phyloP scores from a whole-genome alignment of 495 filamentous ascomycete species.

The Penicillium goetzii region DNA sequence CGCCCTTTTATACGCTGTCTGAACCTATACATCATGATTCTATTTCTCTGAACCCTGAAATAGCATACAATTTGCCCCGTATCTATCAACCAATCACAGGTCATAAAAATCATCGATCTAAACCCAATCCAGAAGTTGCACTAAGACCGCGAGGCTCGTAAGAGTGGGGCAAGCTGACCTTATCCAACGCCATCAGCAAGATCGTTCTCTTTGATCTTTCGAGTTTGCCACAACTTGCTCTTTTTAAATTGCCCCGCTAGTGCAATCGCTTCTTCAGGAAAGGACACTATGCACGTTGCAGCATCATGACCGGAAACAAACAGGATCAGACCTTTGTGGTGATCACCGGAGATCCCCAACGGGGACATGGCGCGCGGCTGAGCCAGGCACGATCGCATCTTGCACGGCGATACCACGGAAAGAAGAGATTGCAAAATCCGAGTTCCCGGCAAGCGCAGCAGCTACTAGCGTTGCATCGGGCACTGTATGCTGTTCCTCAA shows the following conservation, averaged over 20 bases:
- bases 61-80: neutral
- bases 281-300: neutral
- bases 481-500: neutral
- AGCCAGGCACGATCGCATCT: constrained; percentile 5
- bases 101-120: neutral
- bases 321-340: constrained; percentile 1
- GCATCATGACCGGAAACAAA: neutral
- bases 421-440: neutral
- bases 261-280: neutral
- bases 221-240: neutral
- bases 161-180: constrained; percentile 3
- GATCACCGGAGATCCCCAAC: neutral
- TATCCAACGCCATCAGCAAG: neutral
- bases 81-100: neutral
- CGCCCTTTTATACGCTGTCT: neutral
- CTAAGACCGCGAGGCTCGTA: neutral
- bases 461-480: neutral
- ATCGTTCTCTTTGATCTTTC: neutral
- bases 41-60: neutral
- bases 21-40: neutral
- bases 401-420: neutral
- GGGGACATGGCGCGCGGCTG: neutral
- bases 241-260: neutral
- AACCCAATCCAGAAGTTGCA: neutral
- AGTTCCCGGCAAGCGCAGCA: neutral